These are phyloP conservation scores for Penicillium silybi DNA, from an alignment of 495 filamentous ascomycete species.

Conservation along the genomic window DNA sequence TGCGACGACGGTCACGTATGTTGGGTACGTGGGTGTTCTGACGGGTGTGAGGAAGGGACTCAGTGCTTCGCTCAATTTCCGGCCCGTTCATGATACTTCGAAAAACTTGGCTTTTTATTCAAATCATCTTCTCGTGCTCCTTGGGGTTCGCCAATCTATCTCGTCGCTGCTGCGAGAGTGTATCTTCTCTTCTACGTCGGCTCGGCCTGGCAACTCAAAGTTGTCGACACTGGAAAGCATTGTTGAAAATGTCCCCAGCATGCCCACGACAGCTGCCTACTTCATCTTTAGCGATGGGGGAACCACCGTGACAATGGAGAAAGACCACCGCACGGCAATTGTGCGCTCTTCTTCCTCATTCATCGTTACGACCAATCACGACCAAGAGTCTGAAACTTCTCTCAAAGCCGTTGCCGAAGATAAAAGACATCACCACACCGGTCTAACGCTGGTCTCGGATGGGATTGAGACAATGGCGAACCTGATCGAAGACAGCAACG, in stretches of 20 bases:
- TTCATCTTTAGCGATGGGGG: conserved; percentile 51
- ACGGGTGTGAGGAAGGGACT: conserved; percentile 56
- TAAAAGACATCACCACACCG: conserved; percentile 11
- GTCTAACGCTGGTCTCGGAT: conserved; percentile 9
- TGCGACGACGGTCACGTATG: conserved; percentile 58
- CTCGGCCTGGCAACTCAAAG: neutral
- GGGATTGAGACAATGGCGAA: conserved; percentile 27
- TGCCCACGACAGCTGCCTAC: conserved; percentile 54
- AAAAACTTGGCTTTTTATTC: conserved; percentile 39
- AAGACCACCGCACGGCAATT: conserved; percentile 47
- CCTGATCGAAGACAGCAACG: conserved; percentile 39
- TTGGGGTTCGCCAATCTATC: conserved; percentile 55
- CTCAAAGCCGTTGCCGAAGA: conserved; percentile 9
- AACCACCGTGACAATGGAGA: conserved; percentile 49
- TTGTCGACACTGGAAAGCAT: conserved; percentile 25
- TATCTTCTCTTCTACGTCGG: conserved; percentile 28
- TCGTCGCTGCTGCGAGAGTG: conserved; percentile 47
- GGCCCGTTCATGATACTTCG: conserved; percentile 50
- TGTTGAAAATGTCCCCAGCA: conserved; percentile 24
- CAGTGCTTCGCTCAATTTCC: conserved; percentile 62
- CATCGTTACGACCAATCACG: conserved; percentile 55
- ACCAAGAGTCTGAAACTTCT: conserved; percentile 22
- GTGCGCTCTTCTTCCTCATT: conserved; percentile 42
- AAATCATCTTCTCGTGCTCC: conserved; percentile 52
- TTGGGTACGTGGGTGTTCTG: conserved; percentile 59